Percentiles rank a stretch among this genome's conserved stretches.
phyloP scores from a whole-genome alignment of 2,329 filamentous ascomycete species.

The Tolypocladium inflatum region DNA sequence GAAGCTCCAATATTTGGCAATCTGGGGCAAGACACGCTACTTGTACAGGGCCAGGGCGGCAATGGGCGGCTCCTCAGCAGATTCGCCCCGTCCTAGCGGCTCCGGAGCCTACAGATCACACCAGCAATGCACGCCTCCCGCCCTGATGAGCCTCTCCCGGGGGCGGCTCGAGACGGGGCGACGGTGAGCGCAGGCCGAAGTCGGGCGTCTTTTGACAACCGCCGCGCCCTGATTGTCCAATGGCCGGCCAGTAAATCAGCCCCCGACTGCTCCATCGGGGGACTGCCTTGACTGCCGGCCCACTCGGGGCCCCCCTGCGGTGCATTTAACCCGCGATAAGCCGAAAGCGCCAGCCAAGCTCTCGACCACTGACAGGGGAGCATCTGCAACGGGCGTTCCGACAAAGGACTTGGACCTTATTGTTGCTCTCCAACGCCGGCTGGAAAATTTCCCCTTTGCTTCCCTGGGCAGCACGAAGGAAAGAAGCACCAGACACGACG shows the following conservation, averaged over 20 bases:
- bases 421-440: background rate
- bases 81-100: background rate
- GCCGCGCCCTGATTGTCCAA: conserved; percentile 1
- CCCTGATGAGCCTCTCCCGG: background rate
- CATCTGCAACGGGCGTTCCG: background rate
- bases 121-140: background rate
- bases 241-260: background rate
- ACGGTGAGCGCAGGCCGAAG: background rate
- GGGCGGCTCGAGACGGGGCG: background rate
- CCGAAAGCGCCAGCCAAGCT: background rate
- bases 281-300: background rate
- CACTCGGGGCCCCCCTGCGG: background rate
- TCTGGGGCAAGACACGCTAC: background rate
- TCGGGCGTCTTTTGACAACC: background rate
- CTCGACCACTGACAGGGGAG: background rate
- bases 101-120: background rate
- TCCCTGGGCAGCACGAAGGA: background rate
- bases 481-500: background rate
- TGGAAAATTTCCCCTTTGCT: background rate
- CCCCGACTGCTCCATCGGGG: background rate
- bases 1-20: background rate
- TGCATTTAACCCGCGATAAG: conserved; percentile 4
- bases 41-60: background rate
- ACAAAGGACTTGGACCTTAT: background rate
- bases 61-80: background rate